phyloP scores from a whole-genome alignment of 352 stramenopile genomes.

The Phytopythium montanum region DNA sequence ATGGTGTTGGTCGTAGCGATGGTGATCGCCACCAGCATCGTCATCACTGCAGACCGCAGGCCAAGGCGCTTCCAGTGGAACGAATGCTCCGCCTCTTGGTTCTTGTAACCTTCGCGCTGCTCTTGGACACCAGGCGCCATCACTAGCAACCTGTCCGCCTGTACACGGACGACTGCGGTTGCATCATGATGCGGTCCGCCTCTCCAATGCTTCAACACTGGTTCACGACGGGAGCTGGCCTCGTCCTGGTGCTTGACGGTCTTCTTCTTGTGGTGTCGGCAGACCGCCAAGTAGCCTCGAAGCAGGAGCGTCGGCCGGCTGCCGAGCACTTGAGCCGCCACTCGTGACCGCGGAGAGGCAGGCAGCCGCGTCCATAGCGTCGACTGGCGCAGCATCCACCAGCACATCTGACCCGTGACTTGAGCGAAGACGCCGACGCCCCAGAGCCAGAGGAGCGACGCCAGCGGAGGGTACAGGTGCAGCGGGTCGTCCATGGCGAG shows the following conservation, averaged over 20 bases:
- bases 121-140: not conserved
- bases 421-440: slow-evolving; percentile 21
- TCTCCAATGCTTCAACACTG: not conserved
- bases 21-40: slow-evolving; percentile 15
- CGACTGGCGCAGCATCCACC: slow-evolving; percentile 17
- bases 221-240: not conserved
- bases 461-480: slow-evolving; percentile 39
- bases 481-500: slow-evolving; percentile 27
- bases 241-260: not conserved
- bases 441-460: slow-evolving; percentile 29
- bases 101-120: not conserved
- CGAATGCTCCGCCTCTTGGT: not conserved
- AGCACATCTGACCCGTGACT: slow-evolving; percentile 24
- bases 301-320: not conserved
- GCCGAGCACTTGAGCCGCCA: not conserved
- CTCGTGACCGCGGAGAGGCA: not conserved
- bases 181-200: not conserved
- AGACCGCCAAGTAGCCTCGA: not conserved
- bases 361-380: not conserved
- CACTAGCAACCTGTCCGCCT: not conserved
- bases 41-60: slow-evolving; percentile 17
- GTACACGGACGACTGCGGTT: not conserved
- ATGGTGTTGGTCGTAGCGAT: slow-evolving; percentile 19
- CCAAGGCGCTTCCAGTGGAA: slow-evolving; percentile 28
- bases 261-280: not conserved